These are phyloP conservation scores for Syzygium oleosum DNA, from an alignment of 345 rosid species.

Conservation along the genomic window DNA sequence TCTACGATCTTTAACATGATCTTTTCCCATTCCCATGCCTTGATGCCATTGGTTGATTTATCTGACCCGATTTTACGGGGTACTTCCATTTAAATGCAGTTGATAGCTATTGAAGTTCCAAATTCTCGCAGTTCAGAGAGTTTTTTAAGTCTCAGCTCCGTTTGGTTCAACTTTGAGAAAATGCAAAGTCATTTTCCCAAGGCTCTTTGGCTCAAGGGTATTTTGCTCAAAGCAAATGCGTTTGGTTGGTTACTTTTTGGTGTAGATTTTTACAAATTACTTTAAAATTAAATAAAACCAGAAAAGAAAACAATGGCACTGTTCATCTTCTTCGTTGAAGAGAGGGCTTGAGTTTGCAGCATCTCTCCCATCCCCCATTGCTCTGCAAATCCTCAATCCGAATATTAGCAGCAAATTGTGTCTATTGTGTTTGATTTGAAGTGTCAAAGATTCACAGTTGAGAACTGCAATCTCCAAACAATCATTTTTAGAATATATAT, in stretches of 20 bases:
- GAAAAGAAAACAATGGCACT: too few relatives aligned
- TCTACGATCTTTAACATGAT: not conserved
- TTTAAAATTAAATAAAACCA: too few relatives aligned
- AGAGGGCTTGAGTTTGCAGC: too few relatives aligned
- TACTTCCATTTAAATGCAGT: not conserved
- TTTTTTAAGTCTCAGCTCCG: not conserved
- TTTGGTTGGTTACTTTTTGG: too few relatives aligned
- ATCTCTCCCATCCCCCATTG: too few relatives aligned
- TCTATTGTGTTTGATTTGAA: not conserved
- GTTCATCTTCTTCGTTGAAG: too few relatives aligned
- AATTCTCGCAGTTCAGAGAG: not conserved
- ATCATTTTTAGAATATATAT: not conserved
- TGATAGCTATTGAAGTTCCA: not conserved
- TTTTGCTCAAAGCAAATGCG: too few relatives aligned
- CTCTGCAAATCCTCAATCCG: too few relatives aligned
- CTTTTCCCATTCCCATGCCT: not conserved
- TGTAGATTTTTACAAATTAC: too few relatives aligned
- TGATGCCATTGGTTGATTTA: not conserved
- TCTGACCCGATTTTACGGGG: not conserved
- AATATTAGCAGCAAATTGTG: not conserved
- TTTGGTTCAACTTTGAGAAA: too few relatives aligned
- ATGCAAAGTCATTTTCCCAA: too few relatives aligned
- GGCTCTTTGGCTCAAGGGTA: too few relatives aligned
- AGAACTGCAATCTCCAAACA: not conserved
- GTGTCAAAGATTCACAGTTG: not conserved